Evolutionary conservation across 164 flowering plant genomes (phyloP).

Genomic region (Stephania japonica): DNA sequence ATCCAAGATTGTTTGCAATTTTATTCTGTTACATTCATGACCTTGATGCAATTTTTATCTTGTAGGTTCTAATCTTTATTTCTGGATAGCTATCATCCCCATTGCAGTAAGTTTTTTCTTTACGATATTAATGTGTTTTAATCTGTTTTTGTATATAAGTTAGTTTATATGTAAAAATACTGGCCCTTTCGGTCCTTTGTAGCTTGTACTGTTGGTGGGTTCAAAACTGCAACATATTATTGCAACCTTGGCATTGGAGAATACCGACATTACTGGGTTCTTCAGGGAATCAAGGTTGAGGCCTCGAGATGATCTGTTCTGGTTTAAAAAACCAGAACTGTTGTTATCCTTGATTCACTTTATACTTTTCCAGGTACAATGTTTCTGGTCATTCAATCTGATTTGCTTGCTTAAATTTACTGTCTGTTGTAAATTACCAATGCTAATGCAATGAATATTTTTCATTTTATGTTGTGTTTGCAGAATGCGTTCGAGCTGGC

Average conservation of each 20-base stretch:
- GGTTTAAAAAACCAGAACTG: conserved; percentile 93
- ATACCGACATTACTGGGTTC: conserved; percentile 53
- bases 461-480: conserved; percentile 22
- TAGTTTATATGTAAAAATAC: neutral
- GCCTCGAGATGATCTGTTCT: conserved; percentile 94
- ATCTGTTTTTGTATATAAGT: neutral
- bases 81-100: conserved; percentile 97
- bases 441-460: conserved; percentile 9
- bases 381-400: neutral
- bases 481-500: conserved; percentile 99
- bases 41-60: neutral
- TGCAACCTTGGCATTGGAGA: conserved; percentile 89
- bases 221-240: conserved; percentile 90
- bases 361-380: conserved; percentile 83
- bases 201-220: conserved; percentile 92
- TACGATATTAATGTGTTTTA: neutral
- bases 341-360: conserved; percentile 83
- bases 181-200: conserved; percentile 18
- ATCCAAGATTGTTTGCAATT: neutral
- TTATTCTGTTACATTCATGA: conserved; percentile 3
- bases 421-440: neutral
- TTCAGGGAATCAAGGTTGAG: conserved; percentile 43
- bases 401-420: conserved; percentile 1
- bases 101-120: conserved; percentile 51
- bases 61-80: conserved; percentile 96